Evolutionary conservation across 306 rosid species (phyloP), one percentile per base, ranked within the genome.

Genomic region (Citrullus colocynthis): DNA sequence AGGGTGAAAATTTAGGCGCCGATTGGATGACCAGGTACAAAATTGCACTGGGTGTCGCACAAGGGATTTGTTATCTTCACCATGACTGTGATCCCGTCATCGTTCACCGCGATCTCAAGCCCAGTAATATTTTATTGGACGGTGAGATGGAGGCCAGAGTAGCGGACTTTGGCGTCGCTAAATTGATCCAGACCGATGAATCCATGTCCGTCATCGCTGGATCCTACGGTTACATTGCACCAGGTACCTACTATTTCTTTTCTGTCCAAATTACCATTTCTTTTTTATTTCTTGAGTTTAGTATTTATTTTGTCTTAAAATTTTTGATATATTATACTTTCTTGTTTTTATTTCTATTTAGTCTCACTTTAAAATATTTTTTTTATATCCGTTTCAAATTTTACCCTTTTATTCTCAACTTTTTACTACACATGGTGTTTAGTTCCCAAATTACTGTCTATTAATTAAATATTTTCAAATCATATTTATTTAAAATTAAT

Each of bases 201-300:
- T 89, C 97, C n/a, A 92, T 92, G 99, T 95, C 99, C 0, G 97
- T 95, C 10, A 95, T 95, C 52, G 97, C 97, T 13, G 99, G 99
- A 12, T 92, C 99, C 1, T 92, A 95, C 9, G 99, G 99, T 65
- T 95, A 95, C 85, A 95, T 95, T 78, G 99, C 99, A 9, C 99
- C 99, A 80, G 99, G 99, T 92, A 24, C 17, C 15, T 59, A 2
- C 21, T 32, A 36, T 36, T 36, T 36, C 6, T 36, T 36, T 36
- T 36, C 6, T 36, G 6, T 36, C 39, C 39, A 36, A 36, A 36
- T 3, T 36, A 36, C 39, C 39, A 4, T 36, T 36, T 41, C 7
- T 41, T 41, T 41, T 6, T 41, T 41, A 32, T 32, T 32, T 32
- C 36, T 32, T 3, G 36, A 2, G 36, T 32, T 32, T 32, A 32